Conservation (phyloP, 352 stramenopile species). For the Phytophthora pseudosyringae region DNA sequence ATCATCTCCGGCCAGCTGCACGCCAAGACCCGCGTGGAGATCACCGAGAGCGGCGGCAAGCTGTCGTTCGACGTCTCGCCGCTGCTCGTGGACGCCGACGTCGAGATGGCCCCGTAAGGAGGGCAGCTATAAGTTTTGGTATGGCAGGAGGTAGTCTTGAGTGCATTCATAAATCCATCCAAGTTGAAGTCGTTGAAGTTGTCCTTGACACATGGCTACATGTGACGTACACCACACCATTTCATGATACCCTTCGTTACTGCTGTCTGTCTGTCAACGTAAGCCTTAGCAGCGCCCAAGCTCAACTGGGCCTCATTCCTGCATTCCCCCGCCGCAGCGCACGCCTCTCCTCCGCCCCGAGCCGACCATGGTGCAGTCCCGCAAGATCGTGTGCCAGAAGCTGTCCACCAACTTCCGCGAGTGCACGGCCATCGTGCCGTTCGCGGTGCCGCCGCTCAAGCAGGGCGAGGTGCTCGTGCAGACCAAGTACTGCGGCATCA, state of each 20-base stretch:
- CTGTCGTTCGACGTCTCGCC: slow-evolving; percentile 58
- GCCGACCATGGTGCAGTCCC: slow-evolving; percentile 54
- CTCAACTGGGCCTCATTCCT: slow-evolving; percentile 20
- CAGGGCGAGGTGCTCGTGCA: slow-evolving; percentile 53
- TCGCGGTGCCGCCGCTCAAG: slow-evolving; percentile 48
- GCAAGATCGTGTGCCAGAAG: slow-evolving; percentile 84
- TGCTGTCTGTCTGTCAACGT: slow-evolving; percentile 13
- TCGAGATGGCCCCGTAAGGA: slow-evolving; percentile 38
- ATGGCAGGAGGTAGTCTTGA: too few relatives aligned
- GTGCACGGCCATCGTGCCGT: slow-evolving; percentile 69
- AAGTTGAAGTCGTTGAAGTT: slow-evolving; percentile 10
- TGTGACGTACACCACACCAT: slow-evolving; percentile 5
- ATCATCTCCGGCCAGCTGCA: slow-evolving; percentile 63
- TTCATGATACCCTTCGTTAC: slow-evolving; percentile 1
- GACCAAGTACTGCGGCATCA: slow-evolving; percentile 69
- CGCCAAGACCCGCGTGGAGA: slow-evolving; percentile 72
- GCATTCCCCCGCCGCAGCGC: slow-evolving; percentile 11
- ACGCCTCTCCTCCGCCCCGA: slow-evolving; percentile 6
- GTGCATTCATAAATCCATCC: too few relatives aligned
- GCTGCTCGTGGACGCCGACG: slow-evolving; percentile 40
- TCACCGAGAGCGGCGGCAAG: slow-evolving; percentile 53
- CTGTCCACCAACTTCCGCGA: slow-evolving; percentile 84
- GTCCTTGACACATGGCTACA: slow-evolving; percentile 11
- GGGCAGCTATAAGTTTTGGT: background rate
- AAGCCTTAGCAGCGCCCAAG: slow-evolving; percentile 9